Evolutionary conservation across 2,329 filamentous ascomycete species (phyloP).

Genomic region (Scedosporium boydii): DNA sequence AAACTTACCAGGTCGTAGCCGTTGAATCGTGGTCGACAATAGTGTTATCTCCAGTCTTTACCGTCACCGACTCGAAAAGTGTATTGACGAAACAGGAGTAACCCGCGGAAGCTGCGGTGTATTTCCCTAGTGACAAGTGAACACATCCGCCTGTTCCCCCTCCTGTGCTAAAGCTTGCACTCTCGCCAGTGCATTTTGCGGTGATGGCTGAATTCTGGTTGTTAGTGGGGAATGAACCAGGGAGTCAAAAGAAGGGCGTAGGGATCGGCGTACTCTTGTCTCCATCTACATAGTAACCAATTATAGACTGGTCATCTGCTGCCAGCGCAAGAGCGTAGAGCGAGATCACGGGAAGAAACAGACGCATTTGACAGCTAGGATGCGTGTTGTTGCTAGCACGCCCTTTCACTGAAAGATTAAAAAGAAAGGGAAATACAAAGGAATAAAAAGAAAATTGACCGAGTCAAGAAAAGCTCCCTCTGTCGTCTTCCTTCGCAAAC

Average conservation of each 20-base stretch:
- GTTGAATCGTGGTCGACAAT: background rate
- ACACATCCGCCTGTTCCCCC: background rate
- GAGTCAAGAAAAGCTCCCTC: too few relatives aligned
- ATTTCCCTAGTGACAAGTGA: background rate
- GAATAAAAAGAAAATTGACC: too few relatives aligned
- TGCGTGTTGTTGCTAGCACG: too few relatives aligned
- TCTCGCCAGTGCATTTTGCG: background rate
- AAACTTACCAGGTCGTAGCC: background rate
- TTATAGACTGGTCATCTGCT: background rate
- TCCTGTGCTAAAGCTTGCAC: background rate
- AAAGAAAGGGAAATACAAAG: too few relatives aligned
- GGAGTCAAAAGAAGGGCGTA: background rate
- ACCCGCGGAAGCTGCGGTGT: background rate
- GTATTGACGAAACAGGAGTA: background rate
- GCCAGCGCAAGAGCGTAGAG: background rate
- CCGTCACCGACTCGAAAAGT: background rate
- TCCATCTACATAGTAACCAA: background rate
- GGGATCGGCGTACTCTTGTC: background rate
- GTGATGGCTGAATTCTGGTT: background rate
- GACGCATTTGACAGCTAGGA: too few relatives aligned
- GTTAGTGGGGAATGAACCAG: background rate
- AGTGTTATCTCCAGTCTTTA: background rate
- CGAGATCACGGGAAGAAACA: too few relatives aligned
- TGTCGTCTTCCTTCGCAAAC: too few relatives aligned
- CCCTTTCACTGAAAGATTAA: too few relatives aligned